Conservation (phyloP, 192 early-diverging fungal species). For the Geranomyces variabilis region DNA sequence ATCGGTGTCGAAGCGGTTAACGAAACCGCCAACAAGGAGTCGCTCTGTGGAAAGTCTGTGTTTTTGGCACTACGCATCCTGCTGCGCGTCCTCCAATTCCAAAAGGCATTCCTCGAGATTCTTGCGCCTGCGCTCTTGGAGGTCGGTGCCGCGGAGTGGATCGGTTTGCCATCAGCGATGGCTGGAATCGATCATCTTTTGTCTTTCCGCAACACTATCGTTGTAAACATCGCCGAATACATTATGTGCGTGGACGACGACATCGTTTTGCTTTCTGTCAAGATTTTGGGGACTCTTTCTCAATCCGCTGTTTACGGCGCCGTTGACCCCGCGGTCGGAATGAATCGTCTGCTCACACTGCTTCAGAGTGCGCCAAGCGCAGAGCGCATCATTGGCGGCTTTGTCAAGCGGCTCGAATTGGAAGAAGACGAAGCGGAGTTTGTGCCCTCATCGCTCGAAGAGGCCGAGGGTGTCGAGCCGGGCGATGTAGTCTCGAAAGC, state of each 20-base stretch:
- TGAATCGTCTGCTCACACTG: constrained; percentile 77
- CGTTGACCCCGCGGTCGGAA: constrained; percentile 44
- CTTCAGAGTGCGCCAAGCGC: constrained; percentile 65
- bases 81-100: constrained; percentile 64
- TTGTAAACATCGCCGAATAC: constrained; percentile 74
- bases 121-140: constrained; percentile 63
- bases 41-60: constrained; percentile 35
- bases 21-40: constrained; percentile 18
- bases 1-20: constrained; percentile 67
- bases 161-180: constrained; percentile 60
- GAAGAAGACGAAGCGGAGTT: constrained; percentile 56
- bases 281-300: constrained; percentile 72
- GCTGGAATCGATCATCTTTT: constrained; percentile 80
- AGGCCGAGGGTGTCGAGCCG: constrained; percentile 31
- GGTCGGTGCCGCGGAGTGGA: constrained; percentile 17
- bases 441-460: constrained; percentile 12
- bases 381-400: constrained; percentile 75
- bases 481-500: constrained; percentile 36
- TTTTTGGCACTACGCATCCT: constrained; percentile 43
- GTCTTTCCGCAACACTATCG: constrained; percentile 63
- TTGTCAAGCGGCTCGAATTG: constrained; percentile 72
- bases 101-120: constrained; percentile 72
- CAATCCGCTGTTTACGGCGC: constrained; percentile 70
- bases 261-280: constrained; percentile 72
- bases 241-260: constrained; percentile 69